Conservation (phyloP, 2,329 filamentous ascomycete species). For the Aspergillus eucalypticola region DNA sequence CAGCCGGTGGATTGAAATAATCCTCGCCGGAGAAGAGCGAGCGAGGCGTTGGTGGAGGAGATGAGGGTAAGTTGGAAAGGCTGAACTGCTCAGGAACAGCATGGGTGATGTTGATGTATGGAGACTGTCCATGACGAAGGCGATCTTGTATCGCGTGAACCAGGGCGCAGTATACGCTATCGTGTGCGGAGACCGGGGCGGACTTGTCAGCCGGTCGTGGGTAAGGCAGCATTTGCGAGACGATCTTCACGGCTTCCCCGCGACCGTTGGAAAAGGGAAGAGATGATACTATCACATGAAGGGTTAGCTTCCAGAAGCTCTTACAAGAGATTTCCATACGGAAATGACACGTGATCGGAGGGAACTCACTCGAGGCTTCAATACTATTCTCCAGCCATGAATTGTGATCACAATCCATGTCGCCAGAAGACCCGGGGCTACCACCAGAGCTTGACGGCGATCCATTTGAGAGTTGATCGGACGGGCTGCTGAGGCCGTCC, state of each 20-base stretch:
- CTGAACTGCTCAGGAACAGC: conserved; percentile 64
- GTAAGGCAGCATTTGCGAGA: conserved; percentile 62
- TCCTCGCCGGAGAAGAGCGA: conserved; percentile 53
- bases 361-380: conserved; percentile 37
- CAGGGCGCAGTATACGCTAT: conserved; percentile 54
- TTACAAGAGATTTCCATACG: too few relatives aligned
- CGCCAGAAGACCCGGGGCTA: conserved; percentile 32
- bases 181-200: conserved; percentile 29
- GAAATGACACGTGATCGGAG: not conserved
- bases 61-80: conserved; percentile 61
- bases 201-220: conserved; percentile 44
- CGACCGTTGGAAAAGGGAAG: conserved; percentile 37
- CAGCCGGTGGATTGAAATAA: conserved; percentile 59
- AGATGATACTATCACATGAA: conserved; percentile 35
- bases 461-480: conserved; percentile 31
- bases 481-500: conserved; percentile 33
- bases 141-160: conserved; percentile 58
- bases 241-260: conserved; percentile 54
- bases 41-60: conserved; percentile 61
- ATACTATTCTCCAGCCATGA: conserved; percentile 43
- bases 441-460: conserved; percentile 33
- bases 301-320: conserved; percentile 5
- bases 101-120: conserved; percentile 66
- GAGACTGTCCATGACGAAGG: conserved; percentile 52
- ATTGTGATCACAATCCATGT: conserved; percentile 36